Evolutionary conservation across 352 stramenopile genomes (phyloP).

Genomic region (Phytopythium chamaehyphon): DNA sequence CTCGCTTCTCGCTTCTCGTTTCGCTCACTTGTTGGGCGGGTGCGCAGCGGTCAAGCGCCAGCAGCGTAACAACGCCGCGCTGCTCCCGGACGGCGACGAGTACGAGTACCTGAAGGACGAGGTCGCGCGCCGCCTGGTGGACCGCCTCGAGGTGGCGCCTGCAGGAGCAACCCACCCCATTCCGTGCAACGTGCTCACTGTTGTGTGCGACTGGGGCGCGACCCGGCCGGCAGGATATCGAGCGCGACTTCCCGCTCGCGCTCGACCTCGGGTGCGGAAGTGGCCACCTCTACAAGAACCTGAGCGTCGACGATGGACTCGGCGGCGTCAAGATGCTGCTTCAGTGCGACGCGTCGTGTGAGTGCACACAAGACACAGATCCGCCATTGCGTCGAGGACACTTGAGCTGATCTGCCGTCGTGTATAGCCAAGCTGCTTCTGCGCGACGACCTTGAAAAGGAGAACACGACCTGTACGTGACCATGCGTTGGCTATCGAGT

Average conservation of each 20-base stretch:
- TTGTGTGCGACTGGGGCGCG: not conserved
- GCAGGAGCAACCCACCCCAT: not conserved
- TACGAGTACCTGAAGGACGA: slow-evolving; percentile 88
- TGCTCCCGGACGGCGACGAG: slow-evolving; percentile 52
- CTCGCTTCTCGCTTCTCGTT: not conserved
- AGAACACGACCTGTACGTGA: slow-evolving; percentile 16
- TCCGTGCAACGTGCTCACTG: not conserved
- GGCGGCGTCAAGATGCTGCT: slow-evolving; percentile 74
- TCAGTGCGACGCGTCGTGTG: slow-evolving; percentile 72
- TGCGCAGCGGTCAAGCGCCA: slow-evolving; percentile 64
- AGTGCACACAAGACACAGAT: too few relatives aligned
- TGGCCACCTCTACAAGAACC: slow-evolving; percentile 80
- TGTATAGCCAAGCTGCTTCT: slow-evolving; percentile 73
- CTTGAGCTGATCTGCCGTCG: too few relatives aligned
- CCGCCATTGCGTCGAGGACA: too few relatives aligned
- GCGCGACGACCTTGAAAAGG: slow-evolving; percentile 37
- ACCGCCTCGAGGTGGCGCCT: slow-evolving; percentile 59
- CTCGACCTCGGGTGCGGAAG: slow-evolving; percentile 78
- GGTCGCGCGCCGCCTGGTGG: slow-evolving; percentile 75
- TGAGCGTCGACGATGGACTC: slow-evolving; percentile 64
- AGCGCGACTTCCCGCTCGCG: slow-evolving; percentile 74
- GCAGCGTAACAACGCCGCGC: slow-evolving; percentile 75
- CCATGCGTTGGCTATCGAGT: not conserved
- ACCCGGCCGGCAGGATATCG: slow-evolving; percentile 51
- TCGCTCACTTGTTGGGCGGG: too few relatives aligned